Base-by-base conservation (phyloP, 2,329 filamentous ascomycete species). In the Xylaria sp. region DNA sequence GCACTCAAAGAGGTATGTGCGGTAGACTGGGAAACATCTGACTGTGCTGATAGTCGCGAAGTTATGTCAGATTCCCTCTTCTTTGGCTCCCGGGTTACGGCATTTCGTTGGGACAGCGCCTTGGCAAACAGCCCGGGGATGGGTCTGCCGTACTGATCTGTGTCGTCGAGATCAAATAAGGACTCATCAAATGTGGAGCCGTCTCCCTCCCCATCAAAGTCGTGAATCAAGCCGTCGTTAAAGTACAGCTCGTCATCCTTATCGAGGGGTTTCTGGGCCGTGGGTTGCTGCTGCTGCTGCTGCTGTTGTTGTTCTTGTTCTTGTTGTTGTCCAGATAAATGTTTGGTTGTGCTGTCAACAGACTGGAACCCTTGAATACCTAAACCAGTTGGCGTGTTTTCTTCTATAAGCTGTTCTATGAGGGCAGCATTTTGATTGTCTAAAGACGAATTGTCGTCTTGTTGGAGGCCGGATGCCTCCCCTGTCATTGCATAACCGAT, bases 141-240 rank as follows among this genome's bases (percentile, higher is more conserved):
- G 1, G 82, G 84, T 19, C 85, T 76, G 16, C 85, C 84, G 64
- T 82, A 87, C 57, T 78, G 70, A 68, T 88, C 80, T 13, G 85
- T 85, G 63, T 87, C 84, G 47, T 88, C 78, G 26, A 85, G 78
- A 60, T 91, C 88, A 65, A 91, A 91, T 13, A 90, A 79, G 5
- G 85, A 87, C 67, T 91, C 88, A 56, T 91, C 87, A 67, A 91
- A 90, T 1, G 80, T 76, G 0, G 76, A 74, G 1, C 77, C 77
- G 22, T 87, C 82, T 17, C 77, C 78, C 53, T 80, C 76, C 2
- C 78, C 73, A 45, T 77, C 76, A 7, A 83, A 71, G 52, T 78
- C 79, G 44, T 81, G 78, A 13, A 80, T 77, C 61, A 84, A 71
- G 2, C 85, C 86, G 64, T 85, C 85, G 58, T 89, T 85, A 64